Base-by-base conservation (phyloP, 352 stramenopile genomes). In the Pythium brassicae region DNA sequence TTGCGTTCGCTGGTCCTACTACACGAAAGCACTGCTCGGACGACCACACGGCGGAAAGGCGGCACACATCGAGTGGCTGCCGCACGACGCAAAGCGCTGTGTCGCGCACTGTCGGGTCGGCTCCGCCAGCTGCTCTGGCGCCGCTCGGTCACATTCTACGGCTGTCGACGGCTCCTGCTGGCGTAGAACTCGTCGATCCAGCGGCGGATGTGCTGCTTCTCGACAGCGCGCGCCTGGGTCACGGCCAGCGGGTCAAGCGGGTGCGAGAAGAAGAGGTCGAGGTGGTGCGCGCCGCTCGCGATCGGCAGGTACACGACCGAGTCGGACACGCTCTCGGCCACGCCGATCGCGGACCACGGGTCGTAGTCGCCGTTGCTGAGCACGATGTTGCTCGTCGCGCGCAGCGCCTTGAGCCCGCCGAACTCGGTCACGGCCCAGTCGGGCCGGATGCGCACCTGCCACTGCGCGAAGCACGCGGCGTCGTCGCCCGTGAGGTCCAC, bases 321-420 rank as follows among this genome's bases (percentile, higher is more conserved):
- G 32, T 89, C 73, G 23, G 78, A 85, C 17, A 77, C 61, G 37
- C 71, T 72, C 37, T 82, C 61, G 22, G 88, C 81, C 27, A 98
- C 87, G 43, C 93, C 94, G 2, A 79, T 95, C 22, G 81, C 84
- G 29, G 74, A 91, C 92, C 90, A 98, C 48, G 95, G 95, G 65
- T 98, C 95, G 40, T 93, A 87, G 57, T 97, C 81, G 53, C 95
- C 95, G 65, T 98, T 98, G 55, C 89, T 97, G 55, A 98, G 92
- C 37, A 98, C 83, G 45, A 98, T 96, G 74, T 98, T 98, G 61
- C 83, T 96, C 10, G 78, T 78, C 2, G 66, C 62, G 4, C 65
- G 55, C n/a, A 95, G 69, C 8, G 74, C 76, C 53, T 83, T 86
- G 45, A 68, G 78, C 40, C 77, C 83, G 25, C 86, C 86, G 52